Evolutionary conservation across 208 protist genomes (phyloP).

Genomic region (Trypanosomatidae sp.): DNA sequence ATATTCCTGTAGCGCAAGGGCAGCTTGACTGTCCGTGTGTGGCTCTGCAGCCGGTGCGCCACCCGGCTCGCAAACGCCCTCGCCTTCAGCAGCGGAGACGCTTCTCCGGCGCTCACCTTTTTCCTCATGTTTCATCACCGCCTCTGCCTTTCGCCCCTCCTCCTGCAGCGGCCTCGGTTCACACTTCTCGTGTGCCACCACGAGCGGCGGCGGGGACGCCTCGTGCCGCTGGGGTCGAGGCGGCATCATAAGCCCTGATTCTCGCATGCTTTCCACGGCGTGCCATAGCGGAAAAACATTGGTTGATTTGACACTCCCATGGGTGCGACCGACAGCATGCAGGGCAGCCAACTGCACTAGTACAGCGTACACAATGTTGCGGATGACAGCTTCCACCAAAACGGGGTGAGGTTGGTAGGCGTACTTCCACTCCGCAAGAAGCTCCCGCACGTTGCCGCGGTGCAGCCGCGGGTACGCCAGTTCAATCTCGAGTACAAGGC

Average conservation of each 20-base stretch:
- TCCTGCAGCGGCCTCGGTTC: neutral
- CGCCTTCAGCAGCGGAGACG: neutral
- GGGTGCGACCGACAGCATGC: slow-evolving; percentile 46
- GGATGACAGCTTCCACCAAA: slow-evolving; percentile 61
- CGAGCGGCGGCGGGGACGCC: neutral
- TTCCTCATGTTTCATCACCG: neutral
- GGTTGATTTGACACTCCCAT: slow-evolving; percentile 70
- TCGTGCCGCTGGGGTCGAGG: neutral
- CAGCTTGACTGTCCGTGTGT: too few relatives aligned
- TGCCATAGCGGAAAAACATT: slow-evolving; percentile 67
- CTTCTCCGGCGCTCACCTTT: neutral
- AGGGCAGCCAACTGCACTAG: slow-evolving; percentile 52
- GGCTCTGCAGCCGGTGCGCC: neutral
- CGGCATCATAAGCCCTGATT: slow-evolving; percentile 21
- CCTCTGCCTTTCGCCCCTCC: neutral
- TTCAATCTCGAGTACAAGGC: slow-evolving; percentile 36
- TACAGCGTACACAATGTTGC: slow-evolving; percentile 59
- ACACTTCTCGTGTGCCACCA: neutral
- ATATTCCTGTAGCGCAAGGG: neutral
- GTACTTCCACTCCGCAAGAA: slow-evolving; percentile 43
- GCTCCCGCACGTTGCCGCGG: slow-evolving; percentile 52
- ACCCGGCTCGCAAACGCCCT: neutral
- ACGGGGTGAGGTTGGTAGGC: slow-evolving; percentile 29
- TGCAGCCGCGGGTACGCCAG: slow-evolving; percentile 52
- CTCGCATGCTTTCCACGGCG: slow-evolving; percentile 31